These are phyloP conservation scores for Xylaria longipes DNA, from an alignment of 495 filamentous ascomycete species.

Conservation along the genomic window DNA sequence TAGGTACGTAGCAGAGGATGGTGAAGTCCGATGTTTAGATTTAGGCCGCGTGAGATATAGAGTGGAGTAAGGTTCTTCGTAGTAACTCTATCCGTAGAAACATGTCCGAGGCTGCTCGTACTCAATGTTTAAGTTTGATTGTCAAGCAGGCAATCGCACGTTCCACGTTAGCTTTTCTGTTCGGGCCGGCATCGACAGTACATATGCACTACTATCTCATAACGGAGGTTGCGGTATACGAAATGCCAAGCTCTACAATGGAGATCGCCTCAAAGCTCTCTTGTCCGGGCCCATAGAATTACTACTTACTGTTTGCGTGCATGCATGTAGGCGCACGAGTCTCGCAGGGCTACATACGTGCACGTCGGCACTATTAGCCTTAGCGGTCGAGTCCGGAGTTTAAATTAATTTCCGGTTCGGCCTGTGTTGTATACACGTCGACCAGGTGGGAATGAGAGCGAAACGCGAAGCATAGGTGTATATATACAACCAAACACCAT, in stretches of 20 bases:
- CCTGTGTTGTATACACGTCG: background rate
- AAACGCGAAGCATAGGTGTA: background rate
- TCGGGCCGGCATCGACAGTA: constrained; percentile 5
- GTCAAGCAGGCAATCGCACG: background rate
- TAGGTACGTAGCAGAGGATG: background rate
- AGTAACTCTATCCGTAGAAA: background rate
- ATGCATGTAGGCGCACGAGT: background rate
- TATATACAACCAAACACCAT: background rate
- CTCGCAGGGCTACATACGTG: background rate
- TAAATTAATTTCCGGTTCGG: background rate
- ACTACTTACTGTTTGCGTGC: background rate
- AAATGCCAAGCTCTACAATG: background rate
- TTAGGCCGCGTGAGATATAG: background rate
- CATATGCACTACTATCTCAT: background rate
- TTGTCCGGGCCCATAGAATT: background rate
- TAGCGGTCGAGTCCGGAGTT: background rate
- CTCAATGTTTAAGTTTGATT: background rate
- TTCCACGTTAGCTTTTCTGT: background rate
- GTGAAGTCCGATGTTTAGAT: background rate
- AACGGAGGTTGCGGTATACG: background rate
- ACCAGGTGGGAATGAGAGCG: background rate
- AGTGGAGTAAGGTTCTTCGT: background rate
- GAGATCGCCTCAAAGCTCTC: background rate
- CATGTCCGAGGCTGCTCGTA: background rate
- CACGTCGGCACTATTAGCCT: background rate